Evolutionary conservation across 2,329 filamentous ascomycete species (phyloP).

Genomic region (Trichoderma arundinaceum): DNA sequence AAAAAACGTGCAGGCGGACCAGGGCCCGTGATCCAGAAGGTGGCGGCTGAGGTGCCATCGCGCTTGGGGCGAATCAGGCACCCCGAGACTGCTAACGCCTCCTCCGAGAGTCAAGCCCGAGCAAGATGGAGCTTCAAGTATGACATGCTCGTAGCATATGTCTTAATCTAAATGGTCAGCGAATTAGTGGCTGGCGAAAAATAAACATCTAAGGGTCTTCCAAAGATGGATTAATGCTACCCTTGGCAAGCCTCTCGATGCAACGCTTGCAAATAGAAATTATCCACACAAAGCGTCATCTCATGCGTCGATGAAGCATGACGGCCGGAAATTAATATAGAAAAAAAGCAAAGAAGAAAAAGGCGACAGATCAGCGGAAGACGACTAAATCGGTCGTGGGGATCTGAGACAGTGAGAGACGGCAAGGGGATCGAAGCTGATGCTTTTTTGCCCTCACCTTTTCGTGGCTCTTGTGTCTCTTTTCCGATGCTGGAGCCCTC

Average conservation of each 20-base stretch:
- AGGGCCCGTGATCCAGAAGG: conserved; percentile 14
- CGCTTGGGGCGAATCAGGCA: conserved; percentile 13
- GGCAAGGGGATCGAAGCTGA: neutral
- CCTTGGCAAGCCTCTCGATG: conserved; percentile 7
- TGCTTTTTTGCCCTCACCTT: neutral
- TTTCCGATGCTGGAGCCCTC: neutral
- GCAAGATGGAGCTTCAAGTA: neutral
- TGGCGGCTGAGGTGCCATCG: conserved; percentile 23
- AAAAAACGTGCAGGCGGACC: neutral
- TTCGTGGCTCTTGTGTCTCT: too few relatives aligned
- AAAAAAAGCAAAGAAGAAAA: neutral
- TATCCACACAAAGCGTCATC: neutral
- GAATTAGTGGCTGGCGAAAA: neutral
- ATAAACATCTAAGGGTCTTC: neutral
- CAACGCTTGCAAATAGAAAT: neutral
- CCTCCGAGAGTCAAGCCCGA: neutral
- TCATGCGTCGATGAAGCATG: conserved; percentile 13
- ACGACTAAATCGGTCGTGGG: neutral
- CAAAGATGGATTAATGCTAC: conserved; percentile 2
- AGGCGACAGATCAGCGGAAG: conserved; percentile 4
- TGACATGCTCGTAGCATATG: conserved; percentile 1
- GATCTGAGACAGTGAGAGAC: neutral
- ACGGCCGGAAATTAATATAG: conserved; percentile 12
- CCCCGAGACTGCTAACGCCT: neutral
- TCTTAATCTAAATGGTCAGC: neutral